Conservation (phyloP, 441 rosid genomes). For the Croton laevigatus region DNA sequence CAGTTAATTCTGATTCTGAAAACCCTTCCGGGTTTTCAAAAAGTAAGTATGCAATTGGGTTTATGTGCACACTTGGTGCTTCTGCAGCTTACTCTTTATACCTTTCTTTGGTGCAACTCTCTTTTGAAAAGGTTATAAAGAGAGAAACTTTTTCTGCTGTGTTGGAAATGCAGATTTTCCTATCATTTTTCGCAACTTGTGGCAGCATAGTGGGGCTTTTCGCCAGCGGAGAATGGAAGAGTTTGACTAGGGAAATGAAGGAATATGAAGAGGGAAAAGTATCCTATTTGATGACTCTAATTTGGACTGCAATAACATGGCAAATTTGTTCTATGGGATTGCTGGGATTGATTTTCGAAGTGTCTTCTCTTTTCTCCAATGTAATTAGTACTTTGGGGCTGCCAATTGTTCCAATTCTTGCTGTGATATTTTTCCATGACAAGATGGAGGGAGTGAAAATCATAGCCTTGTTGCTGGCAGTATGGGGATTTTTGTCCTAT, state of each 20-base stretch:
- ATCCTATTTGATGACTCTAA: conserved; percentile 44
- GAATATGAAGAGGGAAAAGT: conserved; percentile 31
- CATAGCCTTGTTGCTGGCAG: conserved; percentile 45
- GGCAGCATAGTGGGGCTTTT: conserved; percentile 47
- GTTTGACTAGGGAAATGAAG: conserved; percentile 38
- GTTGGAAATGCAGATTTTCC: conserved; percentile 45
- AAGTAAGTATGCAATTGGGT: conserved; percentile 42
- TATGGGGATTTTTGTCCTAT: conserved; percentile 57
- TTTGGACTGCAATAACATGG: conserved; percentile 54
- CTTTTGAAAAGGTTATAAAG: conserved; percentile 46
- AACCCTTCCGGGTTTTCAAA: conserved; percentile 22
- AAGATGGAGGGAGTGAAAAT: conserved; percentile 51
- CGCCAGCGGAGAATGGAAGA: conserved; percentile 52
- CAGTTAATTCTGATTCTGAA: conserved; percentile 43
- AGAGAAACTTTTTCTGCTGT: conserved; percentile 42
- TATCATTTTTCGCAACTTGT: conserved; percentile 43
- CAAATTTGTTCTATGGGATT: conserved; percentile 44
- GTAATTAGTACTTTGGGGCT: conserved; percentile 46
- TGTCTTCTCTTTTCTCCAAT: conserved; percentile 56
- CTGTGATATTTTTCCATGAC: conserved; percentile 45
- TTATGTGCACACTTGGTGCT: conserved; percentile 47
- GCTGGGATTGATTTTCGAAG: conserved; percentile 47
- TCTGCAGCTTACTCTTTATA: conserved; percentile 45
- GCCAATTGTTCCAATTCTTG: conserved; percentile 49
- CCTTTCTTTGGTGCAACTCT: conserved; percentile 49